Percentiles rank a stretch among this genome's conserved stretches.
Conservation (phyloP, 2,329 filamentous ascomycete genomes). For the Calonectria naviculata region DNA sequence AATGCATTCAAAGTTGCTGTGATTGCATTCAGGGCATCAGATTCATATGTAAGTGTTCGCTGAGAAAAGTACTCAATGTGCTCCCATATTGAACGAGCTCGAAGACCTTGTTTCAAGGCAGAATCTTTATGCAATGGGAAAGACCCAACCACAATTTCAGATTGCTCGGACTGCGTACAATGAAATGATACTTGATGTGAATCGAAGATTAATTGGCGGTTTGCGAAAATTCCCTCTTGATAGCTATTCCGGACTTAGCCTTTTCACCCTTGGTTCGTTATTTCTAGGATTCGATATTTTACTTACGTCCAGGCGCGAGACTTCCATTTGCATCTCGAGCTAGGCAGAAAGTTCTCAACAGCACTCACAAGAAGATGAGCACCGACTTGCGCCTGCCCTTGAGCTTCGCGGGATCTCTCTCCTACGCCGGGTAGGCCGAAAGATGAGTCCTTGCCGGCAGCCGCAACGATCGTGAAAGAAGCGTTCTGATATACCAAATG, state of each 20-base stretch:
- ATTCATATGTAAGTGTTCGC: background rate
- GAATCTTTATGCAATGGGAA: background rate
- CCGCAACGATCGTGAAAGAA: slow-evolving; percentile 9
- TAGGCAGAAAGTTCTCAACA: background rate
- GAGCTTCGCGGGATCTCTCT: background rate
- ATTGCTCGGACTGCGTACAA: background rate
- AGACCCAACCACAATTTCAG: background rate
- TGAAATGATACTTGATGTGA: background rate
- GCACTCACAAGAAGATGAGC: background rate
- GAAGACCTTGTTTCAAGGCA: background rate
- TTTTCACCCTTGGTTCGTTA: background rate
- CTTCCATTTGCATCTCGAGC: background rate
- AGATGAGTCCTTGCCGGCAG: background rate
- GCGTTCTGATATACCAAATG: slow-evolving; percentile 5
- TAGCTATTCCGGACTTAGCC: background rate
- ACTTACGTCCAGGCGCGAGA: slow-evolving; percentile 9
- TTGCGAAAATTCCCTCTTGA: slow-evolving; percentile 1
- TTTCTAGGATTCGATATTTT: background rate
- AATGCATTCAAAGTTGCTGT: background rate
- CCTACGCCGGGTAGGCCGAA: slow-evolving; percentile 9
- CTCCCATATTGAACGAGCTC: background rate
- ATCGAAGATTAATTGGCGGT: background rate
- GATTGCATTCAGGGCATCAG: background rate
- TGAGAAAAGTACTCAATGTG: background rate
- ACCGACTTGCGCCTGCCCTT: background rate